phyloP scores from a whole-genome alignment of 371 early-diverging fungal genomes.

The Mucor lusitanicus region DNA sequence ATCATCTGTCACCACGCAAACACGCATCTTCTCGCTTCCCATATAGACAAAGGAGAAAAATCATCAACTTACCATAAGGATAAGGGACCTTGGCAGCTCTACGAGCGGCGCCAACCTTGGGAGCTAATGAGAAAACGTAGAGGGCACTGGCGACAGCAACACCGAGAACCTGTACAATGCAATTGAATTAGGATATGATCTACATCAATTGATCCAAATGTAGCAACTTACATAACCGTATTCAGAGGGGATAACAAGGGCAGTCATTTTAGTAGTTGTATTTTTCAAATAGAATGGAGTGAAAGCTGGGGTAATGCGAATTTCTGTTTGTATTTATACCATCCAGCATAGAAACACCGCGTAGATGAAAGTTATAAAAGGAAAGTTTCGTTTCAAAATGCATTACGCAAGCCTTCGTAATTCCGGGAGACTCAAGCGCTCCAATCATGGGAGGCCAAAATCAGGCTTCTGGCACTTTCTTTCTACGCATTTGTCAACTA shows the following conservation, averaged over 20 bases:
- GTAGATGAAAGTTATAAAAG: neutral
- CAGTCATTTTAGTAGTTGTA: slow-evolving; percentile 26
- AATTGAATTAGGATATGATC: neutral
- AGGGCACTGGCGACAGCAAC: slow-evolving; percentile 44
- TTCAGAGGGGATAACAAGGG: slow-evolving; percentile 54
- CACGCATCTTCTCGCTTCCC: neutral
- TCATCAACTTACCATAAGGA: slow-evolving; percentile 54
- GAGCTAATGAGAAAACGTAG: slow-evolving; percentile 48
- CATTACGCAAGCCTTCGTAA: slow-evolving; percentile 23
- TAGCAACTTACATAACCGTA: slow-evolving; percentile 62
- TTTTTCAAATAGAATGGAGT: neutral
- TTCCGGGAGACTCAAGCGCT: neutral
- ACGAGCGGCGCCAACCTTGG: slow-evolving; percentile 59
- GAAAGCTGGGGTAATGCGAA: neutral
- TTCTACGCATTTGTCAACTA: neutral
- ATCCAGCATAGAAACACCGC: neutral
- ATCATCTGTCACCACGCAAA: neutral
- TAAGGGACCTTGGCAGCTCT: slow-evolving; percentile 62
- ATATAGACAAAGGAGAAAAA: neutral
- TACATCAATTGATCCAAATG: neutral
- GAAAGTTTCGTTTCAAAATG: neutral
- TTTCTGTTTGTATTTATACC: neutral
- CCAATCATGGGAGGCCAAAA: slow-evolving; percentile 1
- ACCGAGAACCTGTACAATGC: slow-evolving; percentile 38
- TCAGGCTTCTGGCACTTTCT: slow-evolving; percentile 3